Evolutionary conservation across 2,329 filamentous ascomycete species (phyloP), one percentile per base, ranked within the genome.

Genomic region (Arthroderma sp.): DNA sequence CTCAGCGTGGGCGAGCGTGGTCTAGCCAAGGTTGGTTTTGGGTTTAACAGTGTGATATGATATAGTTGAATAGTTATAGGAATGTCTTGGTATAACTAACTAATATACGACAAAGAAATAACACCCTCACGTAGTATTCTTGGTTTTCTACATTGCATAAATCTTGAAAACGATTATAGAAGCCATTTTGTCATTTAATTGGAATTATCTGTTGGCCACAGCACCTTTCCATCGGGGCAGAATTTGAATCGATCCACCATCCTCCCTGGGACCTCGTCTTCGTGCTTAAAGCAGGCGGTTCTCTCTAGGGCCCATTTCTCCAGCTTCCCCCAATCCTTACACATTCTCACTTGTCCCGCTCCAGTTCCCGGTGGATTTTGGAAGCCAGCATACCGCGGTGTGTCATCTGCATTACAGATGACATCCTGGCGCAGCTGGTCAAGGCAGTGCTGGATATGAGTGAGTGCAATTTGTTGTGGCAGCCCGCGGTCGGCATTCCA

Each of bases 351-450:
- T 19, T 54, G 51, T 7, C 31, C 31, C 11, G 31, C 51, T 15
- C 51, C 51, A 23, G 51, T 54, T n/a, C 43, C 43, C 15, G 35
- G 51, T n/a, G 31, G 31, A n/a, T 15, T 21, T 21, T 54, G 31
- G 28, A 37, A 54, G 3, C 31, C 31, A 21, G 35, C 35, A 23
- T 54, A 54, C 2, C 31, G 31, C 2, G 51, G 51, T 17, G 51
- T 54, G 33, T 54, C 51, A 17, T 54, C 51, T 23, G 51, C 51
- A 21, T 38, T 35, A 37, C 51, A 54, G 4, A 37, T 35, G 17
- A 54, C 35, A 13, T 35, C 31, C 35, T 54, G 51, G 51, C 51
- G 51, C 33, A 54, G 17, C 31, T 35, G 31, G 51, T 54, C 51
- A 9, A 37, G 35, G 25, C 51, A 54, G 31, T 54, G 51, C 31